These are phyloP conservation scores for Nitzschia sp. DNA, from an alignment of 108 stramenopile species.

Conservation along the genomic window DNA sequence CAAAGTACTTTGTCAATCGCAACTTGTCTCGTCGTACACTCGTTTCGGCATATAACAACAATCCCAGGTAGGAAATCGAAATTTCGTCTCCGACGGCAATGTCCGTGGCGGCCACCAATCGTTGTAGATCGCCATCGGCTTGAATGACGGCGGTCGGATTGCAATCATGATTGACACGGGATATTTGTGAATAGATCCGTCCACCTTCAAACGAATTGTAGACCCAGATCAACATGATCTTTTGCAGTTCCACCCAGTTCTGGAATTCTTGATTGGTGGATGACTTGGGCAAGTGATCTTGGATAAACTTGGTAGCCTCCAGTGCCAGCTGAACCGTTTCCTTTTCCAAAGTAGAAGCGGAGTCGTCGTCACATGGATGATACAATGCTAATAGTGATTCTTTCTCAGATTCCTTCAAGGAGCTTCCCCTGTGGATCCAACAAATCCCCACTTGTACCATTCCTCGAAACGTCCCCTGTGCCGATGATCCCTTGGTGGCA, in stretches of 20 bases:
- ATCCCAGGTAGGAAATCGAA: conserved; percentile 75
- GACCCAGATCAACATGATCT: conserved; percentile 66
- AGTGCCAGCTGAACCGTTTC: conserved; percentile 43
- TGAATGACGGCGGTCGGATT: conserved; percentile 77
- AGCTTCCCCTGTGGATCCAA: conserved; percentile 23
- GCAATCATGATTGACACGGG: conserved; percentile 80
- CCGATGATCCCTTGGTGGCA: conserved; percentile 15
- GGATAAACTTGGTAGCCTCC: conserved; percentile 46
- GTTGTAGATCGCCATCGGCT: conserved; percentile 23
- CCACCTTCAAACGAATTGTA: conserved; percentile 89
- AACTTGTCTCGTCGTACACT: conserved; percentile 51
- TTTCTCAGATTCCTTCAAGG: conserved; percentile 22
- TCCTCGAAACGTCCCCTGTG: conserved; percentile 59
- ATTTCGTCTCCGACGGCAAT: conserved; percentile 75
- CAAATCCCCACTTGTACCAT: conserved; percentile 69
- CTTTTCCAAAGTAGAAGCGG: conserved; percentile 35
- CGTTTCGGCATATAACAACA: conserved; percentile 63
- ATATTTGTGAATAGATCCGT: conserved; percentile 57
- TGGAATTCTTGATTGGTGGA: conserved; percentile 16
- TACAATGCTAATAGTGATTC: conserved; percentile 51
- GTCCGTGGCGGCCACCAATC: conserved; percentile 56
- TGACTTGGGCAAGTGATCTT: conserved; percentile 33
- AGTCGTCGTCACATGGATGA: conserved; percentile 47
- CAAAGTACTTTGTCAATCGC: conserved; percentile 64
- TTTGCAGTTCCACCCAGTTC: conserved; percentile 25